These are phyloP conservation scores for Globisporangium solare DNA, from an alignment of 352 stramenopile species.

Conservation along the genomic window DNA sequence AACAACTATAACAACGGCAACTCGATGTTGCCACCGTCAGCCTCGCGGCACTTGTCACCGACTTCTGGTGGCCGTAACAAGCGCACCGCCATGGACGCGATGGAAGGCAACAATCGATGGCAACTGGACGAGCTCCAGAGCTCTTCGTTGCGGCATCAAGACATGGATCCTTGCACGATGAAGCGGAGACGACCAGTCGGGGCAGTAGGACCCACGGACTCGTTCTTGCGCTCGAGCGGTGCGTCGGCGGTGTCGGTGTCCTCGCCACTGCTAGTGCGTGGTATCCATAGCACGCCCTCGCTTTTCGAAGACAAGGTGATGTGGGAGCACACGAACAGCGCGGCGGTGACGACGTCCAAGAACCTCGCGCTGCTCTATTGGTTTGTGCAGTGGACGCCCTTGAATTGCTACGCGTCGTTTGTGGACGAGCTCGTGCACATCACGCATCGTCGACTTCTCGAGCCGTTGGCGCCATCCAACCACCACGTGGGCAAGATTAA, in stretches of 20 bases:
- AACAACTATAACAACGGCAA: conserved; percentile 2
- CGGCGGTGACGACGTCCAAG: conserved; percentile 40
- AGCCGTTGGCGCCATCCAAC: conserved; percentile 14
- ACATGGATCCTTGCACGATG: neutral
- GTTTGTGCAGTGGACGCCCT: conserved; percentile 45
- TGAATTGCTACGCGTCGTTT: conserved; percentile 37
- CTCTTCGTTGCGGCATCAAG: neutral
- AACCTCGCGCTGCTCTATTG: conserved; percentile 52
- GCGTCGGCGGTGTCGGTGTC: conserved; percentile 4
- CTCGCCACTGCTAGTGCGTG: neutral
- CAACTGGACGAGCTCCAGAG: neutral
- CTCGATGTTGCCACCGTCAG: neutral
- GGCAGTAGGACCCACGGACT: neutral
- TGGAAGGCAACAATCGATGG: conserved; percentile 6
- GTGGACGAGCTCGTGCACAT: conserved; percentile 45
- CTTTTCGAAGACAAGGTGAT: conserved; percentile 45
- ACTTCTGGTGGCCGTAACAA: neutral
- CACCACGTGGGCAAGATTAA: conserved; percentile 28
- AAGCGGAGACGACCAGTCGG: conserved; percentile 9
- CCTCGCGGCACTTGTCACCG: neutral
- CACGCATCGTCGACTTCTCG: conserved; percentile 32
- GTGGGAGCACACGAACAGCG: conserved; percentile 43
- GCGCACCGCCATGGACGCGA: neutral
- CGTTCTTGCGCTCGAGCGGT: conserved; percentile 10
- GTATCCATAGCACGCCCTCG: conserved; percentile 2